Conservation (phyloP, 75 land plant species). For the Cupressus sempervirens region DNA sequence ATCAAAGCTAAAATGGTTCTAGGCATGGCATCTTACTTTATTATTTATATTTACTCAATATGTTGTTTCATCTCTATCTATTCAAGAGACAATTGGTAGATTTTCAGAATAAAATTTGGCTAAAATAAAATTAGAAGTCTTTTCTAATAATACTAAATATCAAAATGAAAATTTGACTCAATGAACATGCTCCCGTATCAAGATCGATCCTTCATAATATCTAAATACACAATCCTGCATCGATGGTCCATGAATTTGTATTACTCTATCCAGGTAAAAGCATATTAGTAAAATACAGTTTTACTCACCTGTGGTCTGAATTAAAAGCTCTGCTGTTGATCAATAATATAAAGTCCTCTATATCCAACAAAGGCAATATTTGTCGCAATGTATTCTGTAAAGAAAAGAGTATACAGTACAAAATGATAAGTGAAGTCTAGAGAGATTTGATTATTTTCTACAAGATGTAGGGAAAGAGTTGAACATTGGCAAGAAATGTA, state of each 20-base stretch:
- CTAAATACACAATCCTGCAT: background rate
- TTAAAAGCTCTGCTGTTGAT: slow-evolving; percentile 34
- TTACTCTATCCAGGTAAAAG: slow-evolving; percentile 1
- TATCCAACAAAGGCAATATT: slow-evolving; percentile 52
- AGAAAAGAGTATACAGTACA: background rate
- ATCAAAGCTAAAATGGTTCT: background rate
- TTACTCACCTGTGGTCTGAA: slow-evolving; percentile 61
- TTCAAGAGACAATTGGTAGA: background rate
- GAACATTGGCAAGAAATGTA: slow-evolving; percentile 14
- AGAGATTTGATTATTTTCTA: background rate
- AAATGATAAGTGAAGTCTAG: background rate
- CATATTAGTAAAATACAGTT: background rate
- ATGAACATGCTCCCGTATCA: background rate
- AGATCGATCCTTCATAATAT: too few species aligned
- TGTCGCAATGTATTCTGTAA: slow-evolving; percentile 60
- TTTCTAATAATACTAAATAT: background rate
- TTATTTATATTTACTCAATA: background rate
- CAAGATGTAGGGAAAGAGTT: background rate
- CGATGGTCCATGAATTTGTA: background rate
- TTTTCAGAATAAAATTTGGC: background rate
- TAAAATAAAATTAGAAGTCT: background rate
- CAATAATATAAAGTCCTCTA: slow-evolving; percentile 36
- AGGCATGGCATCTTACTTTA: background rate
- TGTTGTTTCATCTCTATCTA: background rate
- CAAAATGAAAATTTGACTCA: background rate